These are phyloP conservation scores for Zasmidium cellare DNA, from an alignment of 2,329 filamentous ascomycete species.

Conservation along the genomic window DNA sequence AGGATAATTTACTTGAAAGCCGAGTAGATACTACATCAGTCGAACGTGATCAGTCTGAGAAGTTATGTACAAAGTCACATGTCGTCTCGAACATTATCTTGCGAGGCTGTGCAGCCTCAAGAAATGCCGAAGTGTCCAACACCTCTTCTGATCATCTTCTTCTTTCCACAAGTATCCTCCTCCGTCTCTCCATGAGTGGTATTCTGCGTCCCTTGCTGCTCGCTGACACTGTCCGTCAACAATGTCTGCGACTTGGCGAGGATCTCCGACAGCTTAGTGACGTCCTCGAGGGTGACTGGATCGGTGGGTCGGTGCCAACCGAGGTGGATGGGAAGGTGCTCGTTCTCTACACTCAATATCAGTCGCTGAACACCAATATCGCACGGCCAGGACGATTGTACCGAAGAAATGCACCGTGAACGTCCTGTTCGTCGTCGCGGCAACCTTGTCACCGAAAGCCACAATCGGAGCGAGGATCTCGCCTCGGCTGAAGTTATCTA, in stretches of 20 bases:
- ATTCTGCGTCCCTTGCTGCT: background rate
- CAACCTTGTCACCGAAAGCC: slow-evolving; percentile 47
- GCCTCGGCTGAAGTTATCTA: slow-evolving; percentile 50
- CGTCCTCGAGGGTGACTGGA: slow-evolving; percentile 18
- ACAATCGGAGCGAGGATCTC: slow-evolving; percentile 54
- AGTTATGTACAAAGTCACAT: no score
- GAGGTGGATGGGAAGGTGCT: slow-evolving; percentile 42
- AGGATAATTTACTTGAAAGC: no score
- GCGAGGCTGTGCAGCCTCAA: background rate
- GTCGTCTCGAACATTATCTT: background rate
- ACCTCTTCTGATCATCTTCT: background rate
- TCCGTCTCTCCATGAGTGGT: background rate
- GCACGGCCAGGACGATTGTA: slow-evolving; percentile 26
- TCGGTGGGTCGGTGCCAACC: slow-evolving; percentile 40
- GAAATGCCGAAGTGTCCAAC: background rate
- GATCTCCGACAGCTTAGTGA: slow-evolving; percentile 13
- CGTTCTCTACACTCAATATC: slow-evolving; percentile 38
- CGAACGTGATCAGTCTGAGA: no score
- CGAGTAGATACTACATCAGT: no score
- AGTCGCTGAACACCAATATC: background rate
- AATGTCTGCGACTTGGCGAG: slow-evolving; percentile 15
- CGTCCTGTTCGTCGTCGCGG: slow-evolving; percentile 41
- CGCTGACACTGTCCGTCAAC: slow-evolving; percentile 2
- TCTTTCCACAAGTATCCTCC: background rate
- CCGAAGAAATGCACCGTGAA: slow-evolving; percentile 51